These are phyloP conservation scores for Tuber umbilicatum DNA, from an alignment of 495 filamentous ascomycete genomes.

Conservation along the genomic window DNA sequence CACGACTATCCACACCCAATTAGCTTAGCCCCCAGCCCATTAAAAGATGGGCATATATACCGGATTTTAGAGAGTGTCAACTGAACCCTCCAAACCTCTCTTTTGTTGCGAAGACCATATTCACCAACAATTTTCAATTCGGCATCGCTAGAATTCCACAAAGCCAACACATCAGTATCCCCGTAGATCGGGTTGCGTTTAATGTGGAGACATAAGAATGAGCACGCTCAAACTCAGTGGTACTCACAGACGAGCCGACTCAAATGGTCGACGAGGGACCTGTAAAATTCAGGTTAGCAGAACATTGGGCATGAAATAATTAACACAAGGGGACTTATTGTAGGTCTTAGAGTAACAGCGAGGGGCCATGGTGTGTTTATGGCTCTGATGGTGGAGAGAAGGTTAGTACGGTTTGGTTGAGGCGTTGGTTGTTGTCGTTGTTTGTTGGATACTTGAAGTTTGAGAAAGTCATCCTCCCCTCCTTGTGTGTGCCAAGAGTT, in stretches of 20 bases:
- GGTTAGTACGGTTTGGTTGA: conserved; percentile 29
- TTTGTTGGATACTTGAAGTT: conserved; percentile 39
- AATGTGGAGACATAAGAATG: conserved; percentile 83
- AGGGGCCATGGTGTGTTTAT: conserved; percentile 47
- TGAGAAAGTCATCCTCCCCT: conserved; percentile 8
- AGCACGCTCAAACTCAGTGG: conserved; percentile 98
- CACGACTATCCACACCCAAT: conserved; percentile 58
- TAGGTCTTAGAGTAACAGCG: conserved; percentile 95
- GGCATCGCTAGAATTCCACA: conserved; percentile 66
- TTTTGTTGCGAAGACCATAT: conserved; percentile 99
- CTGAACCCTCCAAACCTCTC: conserved; percentile 99
- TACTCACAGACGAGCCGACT: conserved; percentile 99
- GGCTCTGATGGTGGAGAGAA: conserved; percentile 21
- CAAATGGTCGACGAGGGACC: conserved; percentile 63
- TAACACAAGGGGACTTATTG: conserved; percentile 62
- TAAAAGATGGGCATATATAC: conserved; percentile 17
- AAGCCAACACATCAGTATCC: conserved; percentile 2
- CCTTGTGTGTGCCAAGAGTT: conserved; percentile 19
- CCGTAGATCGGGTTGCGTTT: background rate
- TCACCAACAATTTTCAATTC: conserved; percentile 99
- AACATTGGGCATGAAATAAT: conserved; percentile 12
- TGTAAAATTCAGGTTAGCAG: conserved; percentile 35
- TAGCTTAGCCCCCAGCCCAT: conserved; percentile 10
- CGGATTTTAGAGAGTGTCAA: conserved; percentile 97
- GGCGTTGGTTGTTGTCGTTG: conserved; percentile 42